These are phyloP conservation scores for Trametes villosa DNA, from an alignment of 768 basidiomycete genomes.

Conservation along the genomic window DNA sequence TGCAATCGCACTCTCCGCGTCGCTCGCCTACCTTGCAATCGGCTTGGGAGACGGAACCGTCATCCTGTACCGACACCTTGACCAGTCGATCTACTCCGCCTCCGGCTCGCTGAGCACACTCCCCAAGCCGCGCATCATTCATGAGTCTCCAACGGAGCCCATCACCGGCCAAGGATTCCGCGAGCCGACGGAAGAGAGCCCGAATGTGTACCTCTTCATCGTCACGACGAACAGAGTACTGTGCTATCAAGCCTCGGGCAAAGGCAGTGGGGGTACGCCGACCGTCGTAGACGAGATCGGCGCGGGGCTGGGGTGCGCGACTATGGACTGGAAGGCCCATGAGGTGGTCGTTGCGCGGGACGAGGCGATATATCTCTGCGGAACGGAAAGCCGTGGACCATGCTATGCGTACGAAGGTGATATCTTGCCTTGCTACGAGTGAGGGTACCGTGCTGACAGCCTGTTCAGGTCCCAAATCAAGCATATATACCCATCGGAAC, in stretches of 20 bases:
- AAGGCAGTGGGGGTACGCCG: constrained; percentile 66
- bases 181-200: constrained; percentile 50
- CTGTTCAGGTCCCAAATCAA: constrained; percentile 69
- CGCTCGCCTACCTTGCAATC: constrained; percentile 83
- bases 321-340: constrained; percentile 71
- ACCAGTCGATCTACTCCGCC: constrained; percentile 79
- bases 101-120: constrained; percentile 69
- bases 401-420: constrained; percentile 93
- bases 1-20: constrained; percentile 75
- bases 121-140: constrained; percentile 85
- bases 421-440: constrained; percentile 4
- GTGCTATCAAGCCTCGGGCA: constrained; percentile 73
- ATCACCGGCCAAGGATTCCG: constrained; percentile 92
- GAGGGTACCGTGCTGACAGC: background rate
- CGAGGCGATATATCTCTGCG: constrained; percentile 89
- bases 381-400: constrained; percentile 77
- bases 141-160: constrained; percentile 85
- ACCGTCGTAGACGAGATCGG: constrained; percentile 86
- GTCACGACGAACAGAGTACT: constrained; percentile 87
- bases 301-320: constrained; percentile 80
- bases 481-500: constrained; percentile 75
- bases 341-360: constrained; percentile 87
- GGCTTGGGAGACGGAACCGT: constrained; percentile 97
- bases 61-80: constrained; percentile 86
- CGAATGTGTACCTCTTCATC: constrained; percentile 69